Conservation (phyloP, 306 rosid species). For the Rosa rugosa region DNA sequence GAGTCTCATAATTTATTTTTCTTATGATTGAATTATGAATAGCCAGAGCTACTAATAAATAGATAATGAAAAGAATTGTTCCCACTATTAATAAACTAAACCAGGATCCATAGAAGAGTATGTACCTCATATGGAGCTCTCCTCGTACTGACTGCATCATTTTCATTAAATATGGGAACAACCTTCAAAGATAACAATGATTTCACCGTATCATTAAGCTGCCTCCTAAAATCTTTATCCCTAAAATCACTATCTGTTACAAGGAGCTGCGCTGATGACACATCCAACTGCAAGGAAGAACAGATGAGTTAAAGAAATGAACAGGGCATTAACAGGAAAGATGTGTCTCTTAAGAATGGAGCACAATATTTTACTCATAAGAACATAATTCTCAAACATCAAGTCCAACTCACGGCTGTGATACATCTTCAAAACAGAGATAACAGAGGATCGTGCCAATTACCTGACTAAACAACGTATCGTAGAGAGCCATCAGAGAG, state of each 20-base stretch:
- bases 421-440: conserved; percentile 10
- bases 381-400: neutral
- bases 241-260: conserved; percentile 95
- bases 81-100: neutral
- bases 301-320: conserved; percentile 24
- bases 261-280: conserved; percentile 94
- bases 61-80: neutral
- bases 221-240: conserved; percentile 85
- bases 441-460: conserved; percentile 14
- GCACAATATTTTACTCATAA: neutral
- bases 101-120: conserved; percentile 22
- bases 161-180: conserved; percentile 89
- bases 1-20: neutral
- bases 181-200: conserved; percentile 70
- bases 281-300: conserved; percentile 65
- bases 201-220: conserved; percentile 73
- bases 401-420: neutral
- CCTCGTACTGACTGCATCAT: conserved; percentile 97
- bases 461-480: conserved; percentile 87
- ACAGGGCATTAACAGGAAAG: conserved; percentile 11
- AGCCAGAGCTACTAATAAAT: neutral
- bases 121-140: conserved; percentile 96
- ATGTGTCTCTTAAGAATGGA: neutral
- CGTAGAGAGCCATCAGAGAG: conserved; percentile 92
- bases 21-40: neutral